Base-by-base conservation (phyloP, 2,329 filamentous ascomycete genomes). In the Fusarium chlamydosporum region DNA sequence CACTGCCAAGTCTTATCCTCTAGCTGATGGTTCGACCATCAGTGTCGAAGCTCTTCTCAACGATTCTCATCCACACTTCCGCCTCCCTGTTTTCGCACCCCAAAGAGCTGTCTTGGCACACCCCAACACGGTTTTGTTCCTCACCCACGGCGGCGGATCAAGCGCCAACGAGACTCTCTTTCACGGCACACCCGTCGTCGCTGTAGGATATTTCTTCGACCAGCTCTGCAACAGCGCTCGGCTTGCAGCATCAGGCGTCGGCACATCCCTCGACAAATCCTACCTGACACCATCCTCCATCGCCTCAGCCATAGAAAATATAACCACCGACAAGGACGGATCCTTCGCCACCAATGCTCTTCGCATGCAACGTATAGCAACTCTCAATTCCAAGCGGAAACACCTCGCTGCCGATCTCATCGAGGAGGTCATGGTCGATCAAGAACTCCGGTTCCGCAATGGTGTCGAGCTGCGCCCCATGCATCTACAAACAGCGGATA, bases 401-500 rank as follows among this genome's bases (percentile, higher is more conserved):
- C 41, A 82, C 6, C 66, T 76, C 6, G 81, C 77, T 0, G 80
- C 78, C 1, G 79, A 82, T 50, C 71, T 83, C 7, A 70, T 82
- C 8, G 82, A 83, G 54, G 81, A 83, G 63, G 65, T 82, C 13
- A 72, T 83, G 63, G 75, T 76, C 27, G 81, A 83, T 43, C 70
- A 75, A 41, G 75, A 77, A 42, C 66, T 74, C 7, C 52, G 74
- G 1, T 56, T 72, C 40, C 56, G 54, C 3, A 63, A 66, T 2
- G 72, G 55, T 20, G 23, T 41, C 7, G 69, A 72, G 53, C 43
- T 73, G 3, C 69, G 74, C 2, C 78, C 79, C 3, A 82, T 82
- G 78, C 81, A 83, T 61, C 71, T 82, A 12, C 79, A 83, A 70
- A 83, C 81, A 3, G 80, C 81, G 0, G 80, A 82, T 61, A 75